Percentiles rank a stretch among this genome's conserved stretches.
Conservation (phyloP, 2,329 filamentous ascomycete species). For the Cladophialophora carrionii region DNA sequence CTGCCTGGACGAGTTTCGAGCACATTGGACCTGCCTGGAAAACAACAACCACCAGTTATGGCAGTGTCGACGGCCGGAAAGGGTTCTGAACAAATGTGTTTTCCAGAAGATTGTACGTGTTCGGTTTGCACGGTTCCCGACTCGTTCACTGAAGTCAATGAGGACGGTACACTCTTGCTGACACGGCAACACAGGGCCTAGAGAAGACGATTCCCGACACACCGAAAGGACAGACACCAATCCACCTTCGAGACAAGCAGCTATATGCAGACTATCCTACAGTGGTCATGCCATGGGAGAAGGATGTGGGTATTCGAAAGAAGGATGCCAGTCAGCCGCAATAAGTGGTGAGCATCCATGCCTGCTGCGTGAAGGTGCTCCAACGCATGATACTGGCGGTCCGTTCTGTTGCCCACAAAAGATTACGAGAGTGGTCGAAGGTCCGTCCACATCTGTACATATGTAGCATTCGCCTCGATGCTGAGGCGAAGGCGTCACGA, state of each 20-base stretch:
- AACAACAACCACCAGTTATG: constrained; percentile 97
- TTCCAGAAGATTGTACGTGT: constrained; percentile 85
- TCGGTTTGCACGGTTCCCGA: constrained; percentile 3
- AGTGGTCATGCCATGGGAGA: constrained; percentile 36
- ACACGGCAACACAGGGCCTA: constrained; percentile 62
- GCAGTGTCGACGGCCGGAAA: constrained; percentile 87
- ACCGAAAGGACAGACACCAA: constrained; percentile 69
- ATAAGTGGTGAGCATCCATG: constrained; percentile 2
- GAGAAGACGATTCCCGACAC: constrained; percentile 79
- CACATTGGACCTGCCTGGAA: constrained; percentile 94
- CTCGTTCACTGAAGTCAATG: neutral
- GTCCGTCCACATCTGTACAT: constrained; percentile 19
- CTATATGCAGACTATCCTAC: constrained; percentile 45
- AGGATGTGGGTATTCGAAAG: constrained; percentile 38
- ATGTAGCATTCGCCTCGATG: constrained; percentile 11
- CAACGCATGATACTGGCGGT: neutral
- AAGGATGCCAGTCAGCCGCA: constrained; percentile 24
- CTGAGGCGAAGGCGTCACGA: constrained; percentile 8
- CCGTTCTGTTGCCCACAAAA: neutral
- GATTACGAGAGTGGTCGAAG: neutral
- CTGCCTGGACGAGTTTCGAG: constrained; percentile 87
- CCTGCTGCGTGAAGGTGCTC: neutral
- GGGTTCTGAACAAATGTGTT: constrained; percentile 91
- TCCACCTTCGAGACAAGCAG: constrained; percentile 68
- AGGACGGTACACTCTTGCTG: neutral